Base-by-base conservation (phyloP, 805 yeast genomes). In the Yarrowia sp. region DNA sequence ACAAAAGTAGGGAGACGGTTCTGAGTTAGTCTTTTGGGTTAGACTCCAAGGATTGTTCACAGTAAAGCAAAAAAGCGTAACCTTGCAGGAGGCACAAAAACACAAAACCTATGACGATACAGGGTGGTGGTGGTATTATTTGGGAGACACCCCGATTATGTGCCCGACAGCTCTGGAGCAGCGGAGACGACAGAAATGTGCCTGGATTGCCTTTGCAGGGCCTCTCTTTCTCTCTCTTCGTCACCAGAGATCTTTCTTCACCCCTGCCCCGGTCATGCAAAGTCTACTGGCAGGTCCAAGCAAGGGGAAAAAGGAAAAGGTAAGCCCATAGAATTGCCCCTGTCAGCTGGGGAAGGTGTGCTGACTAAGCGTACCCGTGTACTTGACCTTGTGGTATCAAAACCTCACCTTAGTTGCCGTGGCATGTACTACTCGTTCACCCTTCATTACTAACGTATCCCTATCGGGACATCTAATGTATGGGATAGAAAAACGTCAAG, bases 221-320 rank as follows among this genome's bases (percentile, higher is more conserved):
- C 38, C 14, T 36, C 41, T 22, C n/a, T 11, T 3, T 1, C 22
- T 1, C 41, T 36, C 22, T 33, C 19, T 16, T 24, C 35, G 16
- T n/a, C n/a, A n/a, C n/a, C n/a, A n/a, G n/a, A n/a, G n/a, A n/a
- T 1, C 52, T 28, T 28, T 46, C 54, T 48, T 28, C 54, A 30
- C 54, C 54, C 54, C 54, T 48, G 54, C 26, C 54, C 54, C 19
- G 38, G 54, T 32, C 54, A 48, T 48, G 54, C 54, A 48, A 48
- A 48, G 38, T 17, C 54, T 19, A 48, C 54, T 48, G 30, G 54
- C 54, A 48, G 32, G 54, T 26, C 54, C 54, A 48, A 48, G 54
- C 54, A 48, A 48, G 54, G 54, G 54, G 54, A 32, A 48, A 48
- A 48, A 48, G 54, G 54, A 48, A 30, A 48, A 48, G 54, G 38